Conservation (phyloP, 306 rosid genomes). For the Citrullus colocynthis region DNA sequence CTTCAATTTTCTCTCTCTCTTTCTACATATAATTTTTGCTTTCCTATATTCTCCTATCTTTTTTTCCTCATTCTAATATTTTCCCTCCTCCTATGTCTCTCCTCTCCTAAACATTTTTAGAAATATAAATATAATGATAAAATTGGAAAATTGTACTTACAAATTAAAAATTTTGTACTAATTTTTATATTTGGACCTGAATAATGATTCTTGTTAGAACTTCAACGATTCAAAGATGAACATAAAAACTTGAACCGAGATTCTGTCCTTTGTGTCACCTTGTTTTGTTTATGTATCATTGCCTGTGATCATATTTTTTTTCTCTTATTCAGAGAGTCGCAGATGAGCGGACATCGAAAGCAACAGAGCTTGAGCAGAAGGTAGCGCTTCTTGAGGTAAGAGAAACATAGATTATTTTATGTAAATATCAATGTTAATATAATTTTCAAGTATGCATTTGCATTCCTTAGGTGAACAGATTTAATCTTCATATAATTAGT, state of each 20-base stretch:
- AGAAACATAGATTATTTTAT: conserved; percentile 1
- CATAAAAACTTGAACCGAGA: background rate
- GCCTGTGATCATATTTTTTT: conserved; percentile 4
- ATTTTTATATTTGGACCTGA: background rate
- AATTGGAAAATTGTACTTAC: background rate
- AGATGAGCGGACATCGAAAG: conserved; percentile 87
- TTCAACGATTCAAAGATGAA: background rate
- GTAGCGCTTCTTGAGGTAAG: conserved; percentile 93
- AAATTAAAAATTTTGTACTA: background rate
- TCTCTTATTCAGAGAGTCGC: conserved; percentile 49
- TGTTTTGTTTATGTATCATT: background rate
- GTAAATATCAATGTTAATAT: background rate
- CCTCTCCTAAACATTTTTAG: background rate
- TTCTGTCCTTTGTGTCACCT: background rate
- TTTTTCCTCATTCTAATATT: background rate
- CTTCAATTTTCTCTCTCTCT: background rate
- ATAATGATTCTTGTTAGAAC: background rate
- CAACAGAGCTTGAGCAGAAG: conserved; percentile 90
- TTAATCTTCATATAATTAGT: conserved; percentile 10
- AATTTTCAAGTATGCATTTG: background rate
- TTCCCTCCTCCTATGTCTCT: background rate
- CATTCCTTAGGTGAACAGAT: conserved; percentile 5
- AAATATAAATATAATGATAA: background rate
- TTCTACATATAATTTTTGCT: background rate
- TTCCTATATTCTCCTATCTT: background rate